phyloP scores from a whole-genome alignment of 1,139 yeast species.

The Hanseniaspora sp. region DNA sequence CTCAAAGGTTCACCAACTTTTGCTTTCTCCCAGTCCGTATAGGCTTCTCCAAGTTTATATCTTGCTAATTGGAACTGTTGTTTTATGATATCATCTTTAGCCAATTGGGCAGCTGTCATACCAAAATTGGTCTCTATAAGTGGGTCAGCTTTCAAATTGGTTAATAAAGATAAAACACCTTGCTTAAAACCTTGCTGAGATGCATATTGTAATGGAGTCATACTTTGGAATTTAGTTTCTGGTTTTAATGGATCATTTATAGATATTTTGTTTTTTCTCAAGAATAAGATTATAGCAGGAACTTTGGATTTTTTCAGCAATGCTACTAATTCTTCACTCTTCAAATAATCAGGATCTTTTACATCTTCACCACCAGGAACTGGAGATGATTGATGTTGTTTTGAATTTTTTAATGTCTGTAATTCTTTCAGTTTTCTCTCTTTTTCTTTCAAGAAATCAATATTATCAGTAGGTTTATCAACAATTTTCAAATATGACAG shows the following conservation, averaged over 20 bases:
- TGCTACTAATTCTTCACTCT: constrained; percentile 46
- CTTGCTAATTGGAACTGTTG: constrained; percentile 63
- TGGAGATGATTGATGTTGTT: constrained; percentile 17
- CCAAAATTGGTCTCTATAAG: constrained; percentile 42
- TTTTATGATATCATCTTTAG: constrained; percentile 37
- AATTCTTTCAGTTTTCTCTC: constrained; percentile 21
- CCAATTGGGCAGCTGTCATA: constrained; percentile 54
- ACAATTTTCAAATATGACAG: constrained; percentile 49
- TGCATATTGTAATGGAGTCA: constrained; percentile 72
- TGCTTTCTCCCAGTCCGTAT: constrained; percentile 59
- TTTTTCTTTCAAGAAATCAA: constrained; percentile 19
- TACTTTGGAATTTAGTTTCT: constrained; percentile 33
- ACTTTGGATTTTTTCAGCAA: constrained; percentile 66
- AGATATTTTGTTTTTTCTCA: constrained; percentile 47
- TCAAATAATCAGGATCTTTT: constrained; percentile 34
- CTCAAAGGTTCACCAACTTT: constrained; percentile 57
- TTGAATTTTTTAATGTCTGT: constrained; percentile 26
- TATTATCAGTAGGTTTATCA: constrained; percentile 38
- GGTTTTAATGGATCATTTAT: constrained; percentile 50
- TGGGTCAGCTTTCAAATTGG: constrained; percentile 64
- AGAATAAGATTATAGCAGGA: constrained; percentile 55
- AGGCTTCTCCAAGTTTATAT: constrained; percentile 51
- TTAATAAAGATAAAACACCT: constrained; percentile 55
- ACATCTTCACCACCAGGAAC: constrained; percentile 20
- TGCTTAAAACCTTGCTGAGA: constrained; percentile 56